These are phyloP conservation scores for Coelastrella sp. DNA, from an alignment of 139 green algal species.

Conservation along the genomic window DNA sequence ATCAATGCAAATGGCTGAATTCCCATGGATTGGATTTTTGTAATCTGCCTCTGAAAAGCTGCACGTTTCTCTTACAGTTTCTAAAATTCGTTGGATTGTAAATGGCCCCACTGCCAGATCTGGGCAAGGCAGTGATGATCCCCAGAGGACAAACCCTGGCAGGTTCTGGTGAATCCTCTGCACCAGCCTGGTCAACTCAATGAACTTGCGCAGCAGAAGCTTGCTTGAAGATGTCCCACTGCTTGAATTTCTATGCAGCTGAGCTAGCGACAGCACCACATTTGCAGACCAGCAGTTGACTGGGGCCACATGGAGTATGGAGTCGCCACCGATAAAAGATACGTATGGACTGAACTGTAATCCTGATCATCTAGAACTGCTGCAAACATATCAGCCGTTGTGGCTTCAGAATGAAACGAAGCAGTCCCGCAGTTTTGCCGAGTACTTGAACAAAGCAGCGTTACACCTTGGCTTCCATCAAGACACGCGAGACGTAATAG, in stretches of 20 bases:
- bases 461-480: not conserved
- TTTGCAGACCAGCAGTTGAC: not conserved
- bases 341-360: not conserved
- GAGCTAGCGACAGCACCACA: not conserved
- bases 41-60: too few relatives aligned
- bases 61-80: too few relatives aligned
- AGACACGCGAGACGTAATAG: not conserved
- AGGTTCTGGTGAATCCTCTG: too few relatives aligned
- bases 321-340: not conserved
- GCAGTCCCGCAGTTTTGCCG: not conserved
- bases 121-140: too few relatives aligned
- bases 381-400: conserved; percentile 24
- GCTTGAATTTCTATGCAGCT: not conserved
- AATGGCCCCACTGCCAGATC: too few relatives aligned
- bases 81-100: too few relatives aligned
- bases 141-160: too few relatives aligned
- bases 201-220: not conserved
- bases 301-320: not conserved
- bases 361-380: not conserved
- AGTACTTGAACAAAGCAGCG: conserved; percentile 8
- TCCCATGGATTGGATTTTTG: too few relatives aligned
- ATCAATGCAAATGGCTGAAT: too few relatives aligned
- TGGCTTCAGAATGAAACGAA: not conserved
- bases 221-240: not conserved
- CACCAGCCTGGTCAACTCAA: too few relatives aligned